phyloP scores from a whole-genome alignment of 371 early-diverging fungal species.

The Mortierella sp. region DNA sequence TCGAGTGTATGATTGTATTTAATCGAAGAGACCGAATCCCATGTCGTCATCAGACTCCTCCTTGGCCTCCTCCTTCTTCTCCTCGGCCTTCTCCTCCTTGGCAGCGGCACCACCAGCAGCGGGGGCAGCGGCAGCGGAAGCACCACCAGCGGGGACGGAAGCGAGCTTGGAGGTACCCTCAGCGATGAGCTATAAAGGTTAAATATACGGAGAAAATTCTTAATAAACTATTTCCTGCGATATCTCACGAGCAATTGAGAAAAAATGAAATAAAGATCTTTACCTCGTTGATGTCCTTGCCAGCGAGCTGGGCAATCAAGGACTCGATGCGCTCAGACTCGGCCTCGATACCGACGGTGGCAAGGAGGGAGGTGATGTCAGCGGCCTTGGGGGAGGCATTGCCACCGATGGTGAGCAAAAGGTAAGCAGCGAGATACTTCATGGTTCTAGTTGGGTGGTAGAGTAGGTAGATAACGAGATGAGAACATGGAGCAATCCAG shows the following conservation, averaged over 20 bases:
- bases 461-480: neutral
- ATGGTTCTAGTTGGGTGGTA: constrained; percentile 63
- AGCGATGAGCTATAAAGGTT: constrained; percentile 76
- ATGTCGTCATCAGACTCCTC: constrained; percentile 71
- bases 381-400: constrained; percentile 86
- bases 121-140: constrained; percentile 72
- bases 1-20: constrained; percentile 40
- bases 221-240: neutral
- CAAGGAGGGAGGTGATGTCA: constrained; percentile 89
- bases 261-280: constrained; percentile 5
- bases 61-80: constrained; percentile 66
- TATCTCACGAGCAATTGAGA: neutral
- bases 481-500: neutral
- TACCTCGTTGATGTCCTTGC: constrained; percentile 90
- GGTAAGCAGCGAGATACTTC: constrained; percentile 98
- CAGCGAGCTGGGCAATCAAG: constrained; percentile 86
- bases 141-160: constrained; percentile 93
- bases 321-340: constrained; percentile 83
- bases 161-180: constrained; percentile 95
- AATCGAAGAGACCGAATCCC: constrained; percentile 72
- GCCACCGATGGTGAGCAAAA: constrained; percentile 93
- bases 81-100: constrained; percentile 55
- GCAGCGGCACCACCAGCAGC: constrained; percentile 57
- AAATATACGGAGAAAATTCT: neutral
- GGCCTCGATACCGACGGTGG: constrained; percentile 94